Conservation (phyloP, 2,329 filamentous ascomycete genomes). For the Nemania abortiva region DNA sequence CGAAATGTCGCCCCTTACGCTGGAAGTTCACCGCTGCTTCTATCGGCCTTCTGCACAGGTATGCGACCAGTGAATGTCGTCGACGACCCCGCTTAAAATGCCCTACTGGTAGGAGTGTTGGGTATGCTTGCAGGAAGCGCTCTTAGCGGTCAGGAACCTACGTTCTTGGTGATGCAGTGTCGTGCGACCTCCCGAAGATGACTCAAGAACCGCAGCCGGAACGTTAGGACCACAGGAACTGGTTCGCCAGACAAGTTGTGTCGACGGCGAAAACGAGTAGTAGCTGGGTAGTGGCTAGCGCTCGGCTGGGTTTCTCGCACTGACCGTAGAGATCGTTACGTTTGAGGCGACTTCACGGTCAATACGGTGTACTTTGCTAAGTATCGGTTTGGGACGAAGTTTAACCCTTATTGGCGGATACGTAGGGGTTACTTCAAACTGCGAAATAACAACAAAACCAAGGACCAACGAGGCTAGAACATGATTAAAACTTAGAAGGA, state of each 20-base stretch:
- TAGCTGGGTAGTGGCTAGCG: conserved; percentile 8
- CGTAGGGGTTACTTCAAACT: conserved; percentile 11
- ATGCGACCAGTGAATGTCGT: conserved; percentile 43
- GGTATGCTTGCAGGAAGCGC: conserved; percentile 50
- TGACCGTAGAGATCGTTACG: conserved; percentile 6
- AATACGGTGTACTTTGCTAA: conserved; percentile 20
- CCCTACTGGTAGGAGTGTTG: conserved; percentile 43
- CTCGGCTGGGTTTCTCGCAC: conserved; percentile 6
- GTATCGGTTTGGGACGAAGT: conserved; percentile 10
- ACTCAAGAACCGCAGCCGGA: conserved; percentile 47
- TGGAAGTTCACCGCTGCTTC: conserved; percentile 48
- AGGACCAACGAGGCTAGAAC: conserved; percentile 25
- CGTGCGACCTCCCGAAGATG: conserved; percentile 52
- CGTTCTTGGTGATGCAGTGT: conserved; percentile 50
- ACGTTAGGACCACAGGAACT: conserved; percentile 37
- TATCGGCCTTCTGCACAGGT: conserved; percentile 41
- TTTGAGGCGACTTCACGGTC: conserved; percentile 26
- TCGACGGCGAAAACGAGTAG: conserved; percentile 24
- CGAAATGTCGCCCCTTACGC: conserved; percentile 30
- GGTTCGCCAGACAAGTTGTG: conserved; percentile 28
- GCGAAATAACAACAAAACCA: conserved; percentile 9
- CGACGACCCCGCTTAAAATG: conserved; percentile 44
- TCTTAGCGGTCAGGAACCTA: conserved; percentile 48
- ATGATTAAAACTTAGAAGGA: conserved; percentile 18
- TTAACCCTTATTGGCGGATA: conserved; percentile 4